Percentiles rank a stretch among this genome's conserved stretches.
These are phyloP conservation scores for Phytopythium vexans DNA, from an alignment of 352 stramenopile species.

Conservation along the genomic window DNA sequence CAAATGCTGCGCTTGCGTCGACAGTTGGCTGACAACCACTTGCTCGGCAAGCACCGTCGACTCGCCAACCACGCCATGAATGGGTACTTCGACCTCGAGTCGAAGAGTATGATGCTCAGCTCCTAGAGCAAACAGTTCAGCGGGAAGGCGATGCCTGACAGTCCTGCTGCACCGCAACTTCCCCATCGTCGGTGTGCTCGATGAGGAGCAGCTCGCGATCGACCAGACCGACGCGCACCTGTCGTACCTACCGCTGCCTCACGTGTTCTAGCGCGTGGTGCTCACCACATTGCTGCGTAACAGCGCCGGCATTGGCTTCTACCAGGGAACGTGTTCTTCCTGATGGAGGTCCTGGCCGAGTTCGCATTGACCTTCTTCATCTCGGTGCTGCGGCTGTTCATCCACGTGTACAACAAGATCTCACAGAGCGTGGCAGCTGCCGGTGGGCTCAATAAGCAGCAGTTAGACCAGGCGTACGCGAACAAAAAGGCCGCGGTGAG, in stretches of 20 bases:
- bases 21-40: conserved; percentile 18
- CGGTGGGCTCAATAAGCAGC: conserved; percentile 19
- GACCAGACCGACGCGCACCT: conserved; percentile 80
- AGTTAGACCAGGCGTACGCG: conserved; percentile 27
- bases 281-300: conserved; percentile 78
- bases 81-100: conserved; percentile 30
- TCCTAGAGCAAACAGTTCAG: not conserved
- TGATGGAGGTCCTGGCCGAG: conserved; percentile 88
- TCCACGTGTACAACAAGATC: conserved; percentile 94
- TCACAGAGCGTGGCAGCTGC: conserved; percentile 28
- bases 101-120: conserved; percentile 12
- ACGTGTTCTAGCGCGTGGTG: conserved; percentile 92
- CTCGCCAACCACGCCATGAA: conserved; percentile 14
- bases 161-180: too few relatives aligned
- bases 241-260: conserved; percentile 91
- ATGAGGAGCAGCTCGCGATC: conserved; percentile 4
- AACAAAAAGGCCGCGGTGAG: conserved; percentile 23
- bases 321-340: conserved; percentile 67
- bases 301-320: conserved; percentile 71
- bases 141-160: not conserved
- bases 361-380: conserved; percentile 87
- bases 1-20: not conserved
- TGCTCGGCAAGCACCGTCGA: not conserved
- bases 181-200: too few relatives aligned
- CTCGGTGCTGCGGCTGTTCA: conserved; percentile 89